These are phyloP conservation scores for Fusarium chlamydosporum DNA, from an alignment of 2,329 filamentous ascomycete genomes.

Conservation along the genomic window DNA sequence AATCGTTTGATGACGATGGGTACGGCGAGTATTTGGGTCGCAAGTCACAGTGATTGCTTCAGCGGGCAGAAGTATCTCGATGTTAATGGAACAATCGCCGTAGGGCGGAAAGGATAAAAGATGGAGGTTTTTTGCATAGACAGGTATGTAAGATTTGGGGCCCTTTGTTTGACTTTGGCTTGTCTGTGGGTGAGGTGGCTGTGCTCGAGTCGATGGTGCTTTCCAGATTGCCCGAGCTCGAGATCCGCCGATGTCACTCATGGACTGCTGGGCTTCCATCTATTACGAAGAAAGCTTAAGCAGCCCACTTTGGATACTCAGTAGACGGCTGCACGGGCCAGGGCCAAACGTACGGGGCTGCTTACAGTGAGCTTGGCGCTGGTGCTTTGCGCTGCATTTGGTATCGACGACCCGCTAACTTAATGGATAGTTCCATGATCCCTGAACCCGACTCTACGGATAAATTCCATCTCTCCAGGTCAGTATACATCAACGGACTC, in stretches of 20 bases:
- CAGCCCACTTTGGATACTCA: background rate
- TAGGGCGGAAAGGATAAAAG: background rate
- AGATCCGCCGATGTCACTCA: conserved; percentile 27
- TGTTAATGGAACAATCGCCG: background rate
- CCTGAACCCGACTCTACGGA: background rate
- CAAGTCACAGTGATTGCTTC: conserved; percentile 10
- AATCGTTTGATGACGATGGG: conserved; percentile 26
- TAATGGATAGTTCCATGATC: conserved; percentile 10
- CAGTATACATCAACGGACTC: background rate
- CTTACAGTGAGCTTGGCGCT: conserved; percentile 41
- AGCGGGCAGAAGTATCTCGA: background rate
- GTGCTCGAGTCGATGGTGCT: conserved; percentile 19
- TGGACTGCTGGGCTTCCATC: conserved; percentile 4
- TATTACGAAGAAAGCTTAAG: conserved; percentile 19
- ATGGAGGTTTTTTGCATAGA: background rate
- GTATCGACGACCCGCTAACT: conserved; percentile 25
- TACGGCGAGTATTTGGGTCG: conserved; percentile 6
- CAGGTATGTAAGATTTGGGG: conserved; percentile 5
- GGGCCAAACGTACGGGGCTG: conserved; percentile 1
- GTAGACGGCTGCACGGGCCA: conserved; percentile 2
- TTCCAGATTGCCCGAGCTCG: conserved; percentile 24
- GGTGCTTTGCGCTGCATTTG: conserved; percentile 36
- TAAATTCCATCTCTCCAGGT: background rate
- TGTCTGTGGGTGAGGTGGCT: conserved; percentile 36
- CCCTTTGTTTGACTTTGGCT: conserved; percentile 22